Conservation (phyloP, 2,329 filamentous ascomycete species). For the Aureobasidium sp. region DNA sequence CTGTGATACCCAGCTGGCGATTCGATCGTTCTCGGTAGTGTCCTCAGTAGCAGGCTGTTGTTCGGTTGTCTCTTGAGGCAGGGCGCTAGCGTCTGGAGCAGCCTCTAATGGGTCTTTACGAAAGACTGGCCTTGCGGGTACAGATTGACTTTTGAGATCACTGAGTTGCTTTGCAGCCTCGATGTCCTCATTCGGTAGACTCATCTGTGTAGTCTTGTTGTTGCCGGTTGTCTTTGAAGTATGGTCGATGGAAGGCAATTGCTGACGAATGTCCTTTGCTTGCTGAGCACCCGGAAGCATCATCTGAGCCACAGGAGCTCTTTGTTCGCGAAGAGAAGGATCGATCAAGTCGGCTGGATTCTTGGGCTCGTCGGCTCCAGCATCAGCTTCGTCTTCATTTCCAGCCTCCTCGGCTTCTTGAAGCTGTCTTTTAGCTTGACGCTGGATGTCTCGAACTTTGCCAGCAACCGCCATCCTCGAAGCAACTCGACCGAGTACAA, state of each 20-base stretch:
- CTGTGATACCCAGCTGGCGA: background rate
- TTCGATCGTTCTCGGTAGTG: background rate
- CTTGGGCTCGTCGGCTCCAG: background rate
- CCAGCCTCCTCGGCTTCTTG: background rate
- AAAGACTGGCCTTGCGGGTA: background rate
- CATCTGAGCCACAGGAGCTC: slow-evolving; percentile 5
- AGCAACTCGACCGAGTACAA: slow-evolving; percentile 2
- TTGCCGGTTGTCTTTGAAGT: background rate
- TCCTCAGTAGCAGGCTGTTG: background rate
- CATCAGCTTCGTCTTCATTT: background rate
- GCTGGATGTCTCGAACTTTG: background rate
- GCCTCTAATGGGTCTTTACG: background rate
- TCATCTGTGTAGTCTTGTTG: background rate
- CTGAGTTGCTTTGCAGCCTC: slow-evolving; percentile 7
- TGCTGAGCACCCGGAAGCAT: background rate
- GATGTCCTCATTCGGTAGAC: background rate
- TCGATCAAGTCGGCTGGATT: background rate
- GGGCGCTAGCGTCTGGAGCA: too few species aligned
- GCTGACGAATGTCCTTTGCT: background rate
- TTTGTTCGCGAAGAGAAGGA: background rate
- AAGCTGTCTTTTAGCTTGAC: background rate
- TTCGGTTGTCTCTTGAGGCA: background rate
- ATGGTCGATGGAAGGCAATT: background rate
- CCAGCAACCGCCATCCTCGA: background rate
- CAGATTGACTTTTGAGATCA: background rate